Evolutionary conservation across 495 filamentous ascomycete species (phyloP).

Genomic region (Penicillium taxi): DNA sequence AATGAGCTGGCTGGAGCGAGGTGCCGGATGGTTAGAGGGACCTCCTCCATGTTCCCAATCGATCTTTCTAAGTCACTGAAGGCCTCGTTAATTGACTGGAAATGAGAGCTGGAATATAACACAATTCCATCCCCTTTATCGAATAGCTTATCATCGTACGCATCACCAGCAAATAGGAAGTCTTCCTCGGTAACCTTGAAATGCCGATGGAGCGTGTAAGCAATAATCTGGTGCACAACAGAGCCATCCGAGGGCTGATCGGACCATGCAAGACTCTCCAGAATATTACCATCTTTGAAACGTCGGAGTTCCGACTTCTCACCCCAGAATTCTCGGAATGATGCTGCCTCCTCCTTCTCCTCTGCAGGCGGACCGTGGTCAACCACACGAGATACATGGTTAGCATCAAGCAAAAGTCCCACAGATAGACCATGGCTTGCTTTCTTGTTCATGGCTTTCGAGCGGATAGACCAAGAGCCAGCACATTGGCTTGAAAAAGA

Average conservation of each 20-base stretch:
- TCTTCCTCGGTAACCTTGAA: conserved; percentile 44
- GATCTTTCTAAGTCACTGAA: conserved; percentile 67
- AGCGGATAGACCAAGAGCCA: conserved; percentile 29
- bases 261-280: conserved; percentile 73
- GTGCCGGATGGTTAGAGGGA: conserved; percentile 75
- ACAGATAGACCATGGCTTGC: conserved; percentile 40
- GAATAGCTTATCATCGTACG: conserved; percentile 49
- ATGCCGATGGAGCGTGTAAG: conserved; percentile 62
- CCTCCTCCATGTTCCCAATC: conserved; percentile 61
- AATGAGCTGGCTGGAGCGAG: conserved; percentile 62
- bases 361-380: conserved; percentile 84
- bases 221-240: conserved; percentile 71
- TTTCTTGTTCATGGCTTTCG: conserved; percentile 19
- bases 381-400: conserved; percentile 61
- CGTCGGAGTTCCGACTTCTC: conserved; percentile 47
- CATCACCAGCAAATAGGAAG: conserved; percentile 54
- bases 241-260: conserved; percentile 48
- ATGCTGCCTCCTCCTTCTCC: conserved; percentile 46
- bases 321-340: conserved; percentile 46
- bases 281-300: conserved; percentile 49
- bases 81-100: conserved; percentile 49
- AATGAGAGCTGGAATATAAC: conserved; percentile 37
- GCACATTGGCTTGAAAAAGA: conserved; percentile 40
- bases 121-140: conserved; percentile 30
- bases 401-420: conserved; percentile 62